A percentile compares a stretch with the other conserved stretches of the same genome.
These are phyloP conservation scores for Candida taoyuanica DNA, from an alignment of 805 yeast genomes.

Conservation along the genomic window DNA sequence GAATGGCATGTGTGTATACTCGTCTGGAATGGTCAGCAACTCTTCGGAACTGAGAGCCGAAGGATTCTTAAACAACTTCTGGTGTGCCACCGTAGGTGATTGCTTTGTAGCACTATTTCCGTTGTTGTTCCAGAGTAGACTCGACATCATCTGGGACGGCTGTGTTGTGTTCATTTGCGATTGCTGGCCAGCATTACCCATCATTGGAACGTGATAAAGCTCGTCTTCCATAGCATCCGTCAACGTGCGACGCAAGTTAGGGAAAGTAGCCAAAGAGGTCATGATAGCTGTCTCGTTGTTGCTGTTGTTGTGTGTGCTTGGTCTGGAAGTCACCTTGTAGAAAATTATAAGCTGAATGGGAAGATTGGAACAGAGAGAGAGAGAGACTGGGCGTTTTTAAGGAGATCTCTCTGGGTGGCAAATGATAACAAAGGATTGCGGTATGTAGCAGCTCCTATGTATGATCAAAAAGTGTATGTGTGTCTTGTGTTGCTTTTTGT, in stretches of 20 bases:
- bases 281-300: constrained; percentile 20
- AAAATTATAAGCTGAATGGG: background rate
- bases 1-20: constrained; percentile 6
- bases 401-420: no score
- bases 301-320: background rate
- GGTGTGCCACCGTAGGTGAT: constrained; percentile 13
- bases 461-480: no score
- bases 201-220: constrained; percentile 36
- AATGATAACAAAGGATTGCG: no score
- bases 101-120: constrained; percentile 11
- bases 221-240: constrained; percentile 61
- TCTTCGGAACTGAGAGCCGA: constrained; percentile 24
- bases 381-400: no score
- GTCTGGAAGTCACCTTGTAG: background rate
- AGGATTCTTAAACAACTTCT: constrained; percentile 18
- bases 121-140: constrained; percentile 10
- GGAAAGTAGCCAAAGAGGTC: constrained; percentile 47
- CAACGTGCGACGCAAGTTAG: constrained; percentile 46
- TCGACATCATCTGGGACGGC: constrained; percentile 8
- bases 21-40: constrained; percentile 24
- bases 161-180: constrained; percentile 1
- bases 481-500: no score
- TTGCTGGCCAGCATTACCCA: constrained; percentile 8
- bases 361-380: no score
- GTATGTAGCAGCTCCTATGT: no score